These are phyloP conservation scores for Parsonsia alboflavescens DNA, from an alignment of 257 asterid species.

Conservation along the genomic window DNA sequence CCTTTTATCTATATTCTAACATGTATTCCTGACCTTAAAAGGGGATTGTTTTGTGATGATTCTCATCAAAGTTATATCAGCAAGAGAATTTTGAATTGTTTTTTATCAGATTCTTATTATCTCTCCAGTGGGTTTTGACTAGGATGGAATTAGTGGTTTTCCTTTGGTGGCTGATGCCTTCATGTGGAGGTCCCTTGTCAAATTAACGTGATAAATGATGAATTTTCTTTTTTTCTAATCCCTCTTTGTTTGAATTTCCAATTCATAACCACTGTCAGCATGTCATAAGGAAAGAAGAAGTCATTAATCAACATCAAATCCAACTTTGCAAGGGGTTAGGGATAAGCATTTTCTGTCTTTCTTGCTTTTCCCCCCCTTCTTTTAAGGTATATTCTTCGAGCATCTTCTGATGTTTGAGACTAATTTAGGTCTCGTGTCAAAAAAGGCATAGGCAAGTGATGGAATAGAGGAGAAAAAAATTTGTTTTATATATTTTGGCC, in stretches of 20 bases:
- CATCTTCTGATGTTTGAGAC: neutral
- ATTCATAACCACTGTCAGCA: neutral
- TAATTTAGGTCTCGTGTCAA: neutral
- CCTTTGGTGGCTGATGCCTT: neutral
- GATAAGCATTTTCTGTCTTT: slow-evolving; percentile 7
- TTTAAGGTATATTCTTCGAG: slow-evolving; percentile 12
- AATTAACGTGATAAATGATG: neutral
- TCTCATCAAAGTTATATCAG: neutral
- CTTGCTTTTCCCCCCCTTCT: neutral
- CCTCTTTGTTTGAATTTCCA: neutral
- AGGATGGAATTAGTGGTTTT: neutral
- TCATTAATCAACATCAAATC: neutral
- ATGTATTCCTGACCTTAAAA: slow-evolving; percentile 5
- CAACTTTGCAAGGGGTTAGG: too few relatives aligned
- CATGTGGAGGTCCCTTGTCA: neutral
- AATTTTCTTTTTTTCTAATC: neutral
- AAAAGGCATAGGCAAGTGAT: too few relatives aligned
- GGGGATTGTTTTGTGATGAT: neutral
- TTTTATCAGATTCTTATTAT: neutral
- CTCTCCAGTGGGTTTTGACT: neutral
- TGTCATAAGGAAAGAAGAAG: neutral
- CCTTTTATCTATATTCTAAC: neutral
- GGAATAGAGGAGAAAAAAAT: too few relatives aligned
- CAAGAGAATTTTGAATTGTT: neutral
- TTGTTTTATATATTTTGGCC: too few relatives aligned